Conservation (phyloP, 2,329 filamentous ascomycete genomes). For the Orbilia quercus region DNA sequence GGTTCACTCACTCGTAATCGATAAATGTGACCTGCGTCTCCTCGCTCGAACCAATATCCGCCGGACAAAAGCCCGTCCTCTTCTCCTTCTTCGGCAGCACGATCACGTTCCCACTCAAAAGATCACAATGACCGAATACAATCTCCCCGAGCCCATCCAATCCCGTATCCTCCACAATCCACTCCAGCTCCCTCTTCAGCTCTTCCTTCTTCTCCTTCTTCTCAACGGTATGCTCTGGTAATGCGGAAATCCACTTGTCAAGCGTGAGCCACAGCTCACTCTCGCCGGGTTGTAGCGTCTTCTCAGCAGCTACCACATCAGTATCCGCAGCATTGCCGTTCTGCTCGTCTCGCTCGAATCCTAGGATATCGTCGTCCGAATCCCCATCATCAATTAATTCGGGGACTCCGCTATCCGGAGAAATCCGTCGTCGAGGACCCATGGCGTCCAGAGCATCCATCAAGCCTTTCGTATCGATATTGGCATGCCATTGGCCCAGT, state of each 20-base stretch:
- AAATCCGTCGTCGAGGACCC: slow-evolving; percentile 56
- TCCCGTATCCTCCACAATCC: slow-evolving; percentile 39
- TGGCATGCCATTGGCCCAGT: slow-evolving; percentile 91
- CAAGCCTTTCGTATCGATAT: slow-evolving; percentile 69
- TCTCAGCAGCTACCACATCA: slow-evolving; percentile 14
- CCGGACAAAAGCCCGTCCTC: slow-evolving; percentile 60
- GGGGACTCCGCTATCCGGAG: slow-evolving; percentile 59
- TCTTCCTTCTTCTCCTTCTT: slow-evolving; percentile 63
- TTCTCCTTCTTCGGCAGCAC: slow-evolving; percentile 70
- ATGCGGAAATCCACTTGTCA: slow-evolving; percentile 91
- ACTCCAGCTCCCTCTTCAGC: slow-evolving; percentile 55
- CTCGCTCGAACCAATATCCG: slow-evolving; percentile 60
- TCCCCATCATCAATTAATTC: slow-evolving; percentile 48
- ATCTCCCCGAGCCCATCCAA: slow-evolving; percentile 64
- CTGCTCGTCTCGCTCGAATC: slow-evolving; percentile 1
- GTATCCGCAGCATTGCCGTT: slow-evolving; percentile 1
- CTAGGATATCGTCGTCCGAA: slow-evolving; percentile 27
- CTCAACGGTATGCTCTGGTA: slow-evolving; percentile 77
- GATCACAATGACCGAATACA: slow-evolving; percentile 93
- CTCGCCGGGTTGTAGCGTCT: slow-evolving; percentile 35
- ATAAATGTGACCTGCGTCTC: slow-evolving; percentile 80
- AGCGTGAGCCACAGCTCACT: slow-evolving; percentile 82
- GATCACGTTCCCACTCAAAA: slow-evolving; percentile 96
- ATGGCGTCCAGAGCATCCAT: slow-evolving; percentile 61
- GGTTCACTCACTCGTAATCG: slow-evolving; percentile 77